These are phyloP conservation scores for Pseudogymnoascus verrucosus DNA, from an alignment of 2,329 filamentous ascomycete species.

Conservation along the genomic window DNA sequence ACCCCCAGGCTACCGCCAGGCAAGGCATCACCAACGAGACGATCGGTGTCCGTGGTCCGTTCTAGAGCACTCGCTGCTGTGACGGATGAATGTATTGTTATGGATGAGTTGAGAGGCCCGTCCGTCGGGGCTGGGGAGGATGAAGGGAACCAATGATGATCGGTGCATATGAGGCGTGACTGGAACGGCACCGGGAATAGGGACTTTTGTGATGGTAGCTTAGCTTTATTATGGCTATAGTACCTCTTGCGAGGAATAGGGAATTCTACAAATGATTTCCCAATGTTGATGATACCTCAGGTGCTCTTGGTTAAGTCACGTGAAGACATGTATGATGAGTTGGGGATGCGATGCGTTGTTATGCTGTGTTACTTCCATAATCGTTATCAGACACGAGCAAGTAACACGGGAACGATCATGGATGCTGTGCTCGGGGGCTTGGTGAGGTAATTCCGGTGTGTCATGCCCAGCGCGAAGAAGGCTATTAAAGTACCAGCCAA, in stretches of 20 bases:
- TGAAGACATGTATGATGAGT: background rate
- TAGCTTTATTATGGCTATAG: background rate
- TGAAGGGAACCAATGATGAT: background rate
- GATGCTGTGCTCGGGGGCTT: background rate
- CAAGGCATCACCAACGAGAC: slow-evolving; percentile 7
- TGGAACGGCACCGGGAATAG: background rate
- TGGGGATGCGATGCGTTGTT: background rate
- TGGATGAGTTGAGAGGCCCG: background rate
- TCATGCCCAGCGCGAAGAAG: background rate
- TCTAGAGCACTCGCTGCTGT: slow-evolving; percentile 3
- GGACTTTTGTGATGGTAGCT: background rate
- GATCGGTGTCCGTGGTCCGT: background rate
- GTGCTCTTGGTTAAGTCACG: background rate
- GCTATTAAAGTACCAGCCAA: background rate
- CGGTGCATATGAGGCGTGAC: background rate
- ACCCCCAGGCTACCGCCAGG: background rate
- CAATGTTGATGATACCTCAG: background rate
- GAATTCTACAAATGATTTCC: background rate
- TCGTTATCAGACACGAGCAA: too few relatives aligned
- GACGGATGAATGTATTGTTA: background rate
- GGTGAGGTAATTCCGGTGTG: background rate
- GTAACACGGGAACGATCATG: background rate
- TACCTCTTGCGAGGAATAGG: slow-evolving; percentile 6
- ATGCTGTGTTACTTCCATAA: background rate
- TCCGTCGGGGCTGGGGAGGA: slow-evolving; percentile 1